These are phyloP conservation scores for Trifolium subterraneum DNA, from an alignment of 306 rosid genomes.

Conservation along the genomic window DNA sequence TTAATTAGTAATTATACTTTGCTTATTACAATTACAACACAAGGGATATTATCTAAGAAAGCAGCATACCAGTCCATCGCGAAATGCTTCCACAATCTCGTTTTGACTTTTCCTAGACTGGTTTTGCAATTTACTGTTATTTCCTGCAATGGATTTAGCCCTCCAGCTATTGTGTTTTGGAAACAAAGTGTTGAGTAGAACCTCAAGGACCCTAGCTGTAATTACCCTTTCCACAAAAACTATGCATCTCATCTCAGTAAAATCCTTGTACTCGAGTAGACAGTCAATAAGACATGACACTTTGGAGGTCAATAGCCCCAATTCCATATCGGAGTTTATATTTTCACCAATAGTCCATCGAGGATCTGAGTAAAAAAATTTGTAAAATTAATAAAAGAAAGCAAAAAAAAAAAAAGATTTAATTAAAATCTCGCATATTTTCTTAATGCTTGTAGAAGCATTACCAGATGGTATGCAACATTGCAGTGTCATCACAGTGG, in stretches of 20 bases:
- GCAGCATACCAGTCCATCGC: slow-evolving; percentile 68
- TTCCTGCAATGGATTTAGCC: slow-evolving; percentile 76
- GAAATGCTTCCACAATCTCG: slow-evolving; percentile 79
- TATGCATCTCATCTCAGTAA: slow-evolving; percentile 74
- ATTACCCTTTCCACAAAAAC: slow-evolving; percentile 84
- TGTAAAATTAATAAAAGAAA: slow-evolving; percentile 18
- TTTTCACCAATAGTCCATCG: slow-evolving; percentile 58
- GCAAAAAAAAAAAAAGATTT: neutral
- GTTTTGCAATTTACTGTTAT: slow-evolving; percentile 47
- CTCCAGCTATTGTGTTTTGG: slow-evolving; percentile 74
- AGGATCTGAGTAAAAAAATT: slow-evolving; percentile 53
- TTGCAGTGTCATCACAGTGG: slow-evolving; percentile 44
- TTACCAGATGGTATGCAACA: slow-evolving; percentile 58
- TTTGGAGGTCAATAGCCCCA: slow-evolving; percentile 68
- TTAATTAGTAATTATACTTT: slow-evolving; percentile 28
- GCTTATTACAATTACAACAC: slow-evolving; percentile 7
- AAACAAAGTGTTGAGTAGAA: slow-evolving; percentile 62
- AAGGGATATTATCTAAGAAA: slow-evolving; percentile 5
- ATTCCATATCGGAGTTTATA: slow-evolving; percentile 40
- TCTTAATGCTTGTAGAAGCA: slow-evolving; percentile 31
- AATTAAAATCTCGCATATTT: slow-evolving; percentile 16
- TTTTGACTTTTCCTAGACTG: slow-evolving; percentile 76
- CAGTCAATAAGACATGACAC: slow-evolving; percentile 70
- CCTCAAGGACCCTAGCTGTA: slow-evolving; percentile 66
- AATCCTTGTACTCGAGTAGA: slow-evolving; percentile 78